Conservation (phyloP, 192 early-diverging fungal species). For the Backusella macrospora region DNA sequence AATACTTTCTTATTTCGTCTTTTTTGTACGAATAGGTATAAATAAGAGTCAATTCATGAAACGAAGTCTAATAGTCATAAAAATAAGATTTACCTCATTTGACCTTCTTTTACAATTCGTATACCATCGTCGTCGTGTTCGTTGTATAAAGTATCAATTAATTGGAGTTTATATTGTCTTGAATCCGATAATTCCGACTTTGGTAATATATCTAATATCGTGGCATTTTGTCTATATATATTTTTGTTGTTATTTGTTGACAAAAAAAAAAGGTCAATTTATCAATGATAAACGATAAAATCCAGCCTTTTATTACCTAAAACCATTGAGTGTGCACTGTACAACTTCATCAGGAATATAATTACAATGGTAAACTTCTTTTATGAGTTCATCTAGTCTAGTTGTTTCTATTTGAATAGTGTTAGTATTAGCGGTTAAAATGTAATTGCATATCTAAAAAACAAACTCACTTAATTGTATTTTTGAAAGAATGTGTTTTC, state of each 20-base stretch:
- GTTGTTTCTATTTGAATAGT: constrained; percentile 46
- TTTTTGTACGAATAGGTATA: neutral
- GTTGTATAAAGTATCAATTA: neutral
- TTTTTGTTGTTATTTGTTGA: neutral
- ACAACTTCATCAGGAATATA: constrained; percentile 60
- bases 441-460: neutral
- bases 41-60: neutral
- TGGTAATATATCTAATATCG: constrained; percentile 31
- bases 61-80: too few relatives aligned
- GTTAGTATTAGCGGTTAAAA: neutral
- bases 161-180: constrained; percentile 6
- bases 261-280: neutral
- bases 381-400: constrained; percentile 60
- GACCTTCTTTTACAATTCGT: neutral
- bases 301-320: constrained; percentile 16
- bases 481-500: constrained; percentile 57
- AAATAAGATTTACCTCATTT: neutral
- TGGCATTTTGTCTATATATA: constrained; percentile 29
- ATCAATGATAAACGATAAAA: neutral
- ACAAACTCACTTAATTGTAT: constrained; percentile 78
- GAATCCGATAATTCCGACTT: neutral
- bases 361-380: constrained; percentile 55
- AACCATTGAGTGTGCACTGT: constrained; percentile 41
- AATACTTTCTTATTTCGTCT: constrained; percentile 61
- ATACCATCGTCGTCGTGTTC: constrained; percentile 18